Percentiles rank a stretch among this genome's conserved stretches.
phyloP scores from a whole-genome alignment of 495 filamentous ascomycete genomes.

The Margaritispora aquatica region DNA sequence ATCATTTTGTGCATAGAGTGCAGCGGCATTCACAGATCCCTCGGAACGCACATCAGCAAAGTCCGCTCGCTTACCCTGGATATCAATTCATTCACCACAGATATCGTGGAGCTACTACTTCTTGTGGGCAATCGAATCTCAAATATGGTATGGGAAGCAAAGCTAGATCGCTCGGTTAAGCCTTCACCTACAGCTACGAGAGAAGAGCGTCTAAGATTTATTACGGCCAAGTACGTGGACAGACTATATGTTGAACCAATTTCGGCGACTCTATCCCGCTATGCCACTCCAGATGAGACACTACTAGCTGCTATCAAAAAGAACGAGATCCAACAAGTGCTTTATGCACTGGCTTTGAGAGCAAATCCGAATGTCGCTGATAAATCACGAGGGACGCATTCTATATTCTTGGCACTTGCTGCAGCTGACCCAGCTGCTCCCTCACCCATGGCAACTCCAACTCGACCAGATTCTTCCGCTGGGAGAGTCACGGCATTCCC shows the following conservation, averaged over 20 bases:
- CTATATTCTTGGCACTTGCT: constrained; percentile 86
- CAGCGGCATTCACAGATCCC: constrained; percentile 92
- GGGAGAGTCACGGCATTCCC: constrained; percentile 56
- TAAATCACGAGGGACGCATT: constrained; percentile 80
- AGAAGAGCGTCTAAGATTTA: constrained; percentile 86
- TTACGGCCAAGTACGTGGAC: constrained; percentile 91
- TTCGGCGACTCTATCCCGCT: constrained; percentile 67
- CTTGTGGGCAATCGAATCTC: constrained; percentile 89
- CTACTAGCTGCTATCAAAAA: constrained; percentile 91
- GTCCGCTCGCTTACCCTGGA: constrained; percentile 93
- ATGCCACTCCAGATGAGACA: constrained; percentile 76
- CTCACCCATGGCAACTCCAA: constrained; percentile 30
- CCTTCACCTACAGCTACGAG: constrained; percentile 70
- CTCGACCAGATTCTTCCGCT: constrained; percentile 24
- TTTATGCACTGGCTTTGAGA: constrained; percentile 82
- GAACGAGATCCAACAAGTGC: constrained; percentile 85
- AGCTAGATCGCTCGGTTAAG: constrained; percentile 62
- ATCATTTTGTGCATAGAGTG: constrained; percentile 98
- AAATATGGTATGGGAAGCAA: constrained; percentile 96
- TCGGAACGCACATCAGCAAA: constrained; percentile 97
- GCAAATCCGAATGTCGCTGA: constrained; percentile 86
- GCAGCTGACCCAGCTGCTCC: constrained; percentile 85
- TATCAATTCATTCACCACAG: constrained; percentile 89
- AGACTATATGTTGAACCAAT: constrained; percentile 74
- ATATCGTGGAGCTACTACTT: constrained; percentile 91